Conservation (phyloP, 1,139 yeast genomes). For the Chernovozyma aurita region DNA sequence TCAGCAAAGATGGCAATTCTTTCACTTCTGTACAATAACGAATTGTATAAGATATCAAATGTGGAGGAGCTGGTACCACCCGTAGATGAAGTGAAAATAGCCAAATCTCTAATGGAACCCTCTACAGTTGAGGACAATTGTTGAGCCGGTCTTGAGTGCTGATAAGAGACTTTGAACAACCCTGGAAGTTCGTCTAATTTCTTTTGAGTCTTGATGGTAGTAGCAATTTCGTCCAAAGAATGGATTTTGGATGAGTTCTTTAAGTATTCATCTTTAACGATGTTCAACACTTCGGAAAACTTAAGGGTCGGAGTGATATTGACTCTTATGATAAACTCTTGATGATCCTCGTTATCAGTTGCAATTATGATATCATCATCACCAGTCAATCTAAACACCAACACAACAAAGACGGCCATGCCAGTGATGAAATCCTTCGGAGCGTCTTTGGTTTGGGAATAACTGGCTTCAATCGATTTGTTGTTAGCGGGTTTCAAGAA, state of each 20-base stretch:
- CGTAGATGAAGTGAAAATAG: constrained; percentile 38
- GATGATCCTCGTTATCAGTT: constrained; percentile 43
- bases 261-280: constrained; percentile 41
- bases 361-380: constrained; percentile 92
- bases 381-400: constrained; percentile 80
- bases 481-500: constrained; percentile 75
- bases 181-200: constrained; percentile 57
- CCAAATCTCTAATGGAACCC: constrained; percentile 62
- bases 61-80: constrained; percentile 12
- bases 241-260: constrained; percentile 35
- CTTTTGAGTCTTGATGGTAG: constrained; percentile 43
- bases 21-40: constrained; percentile 65
- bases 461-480: constrained; percentile 60
- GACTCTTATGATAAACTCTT: constrained; percentile 58
- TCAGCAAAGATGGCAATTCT: constrained; percentile 69
- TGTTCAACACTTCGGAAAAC: constrained; percentile 48
- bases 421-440: constrained; percentile 43
- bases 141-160: constrained; percentile 40
- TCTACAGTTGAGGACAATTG: constrained; percentile 44
- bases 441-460: constrained; percentile 11
- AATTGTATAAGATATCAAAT: constrained; percentile 59
- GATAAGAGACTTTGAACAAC: constrained; percentile 61
- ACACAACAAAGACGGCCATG: constrained; percentile 65
- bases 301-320: constrained; percentile 49
- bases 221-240: constrained; percentile 56